Percentiles rank a stretch among this genome's conserved stretches.
Evolutionary conservation across 257 asterid species (phyloP).

Genomic region (Mitragyna speciosa): DNA sequence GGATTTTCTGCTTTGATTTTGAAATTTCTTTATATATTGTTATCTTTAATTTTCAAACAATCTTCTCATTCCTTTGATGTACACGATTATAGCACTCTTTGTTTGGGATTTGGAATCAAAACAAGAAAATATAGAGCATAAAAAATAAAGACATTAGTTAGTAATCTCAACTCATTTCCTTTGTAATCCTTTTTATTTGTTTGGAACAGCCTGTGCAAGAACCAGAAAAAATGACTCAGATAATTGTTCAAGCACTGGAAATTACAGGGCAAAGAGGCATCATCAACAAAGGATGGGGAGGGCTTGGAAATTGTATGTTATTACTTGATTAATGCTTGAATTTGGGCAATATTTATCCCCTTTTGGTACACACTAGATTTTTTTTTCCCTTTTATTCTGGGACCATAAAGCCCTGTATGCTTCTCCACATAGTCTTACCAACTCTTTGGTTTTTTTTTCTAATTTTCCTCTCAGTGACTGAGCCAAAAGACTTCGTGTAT

Average conservation of each 20-base stretch:
- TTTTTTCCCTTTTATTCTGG: background rate
- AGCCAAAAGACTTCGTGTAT: conserved; percentile 67
- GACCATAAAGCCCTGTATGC: too few relatives aligned
- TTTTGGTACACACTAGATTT: background rate
- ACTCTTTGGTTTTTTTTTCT: background rate
- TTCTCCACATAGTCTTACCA: background rate
- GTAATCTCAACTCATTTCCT: background rate
- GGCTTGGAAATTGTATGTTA: conserved; percentile 71
- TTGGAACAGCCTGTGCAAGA: conserved; percentile 72
- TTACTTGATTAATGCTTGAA: conserved; percentile 7
- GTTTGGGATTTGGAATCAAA: background rate
- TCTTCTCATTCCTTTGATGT: background rate
- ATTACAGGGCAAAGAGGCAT: conserved; percentile 84
- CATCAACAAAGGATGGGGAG: conserved; percentile 97
- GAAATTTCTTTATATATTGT: background rate
- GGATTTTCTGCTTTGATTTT: background rate
- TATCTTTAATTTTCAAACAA: background rate
- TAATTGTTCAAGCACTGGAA: conserved; percentile 76
- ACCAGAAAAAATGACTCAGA: conserved; percentile 81
- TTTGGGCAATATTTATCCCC: background rate
- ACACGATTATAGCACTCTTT: background rate
- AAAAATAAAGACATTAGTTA: background rate
- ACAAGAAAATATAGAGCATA: background rate
- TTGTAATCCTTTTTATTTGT: conserved; percentile 14
- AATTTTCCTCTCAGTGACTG: conserved; percentile 49